These are phyloP conservation scores for Populus hybrid DNA, from an alignment of 441 rosid species.

Conservation along the genomic window DNA sequence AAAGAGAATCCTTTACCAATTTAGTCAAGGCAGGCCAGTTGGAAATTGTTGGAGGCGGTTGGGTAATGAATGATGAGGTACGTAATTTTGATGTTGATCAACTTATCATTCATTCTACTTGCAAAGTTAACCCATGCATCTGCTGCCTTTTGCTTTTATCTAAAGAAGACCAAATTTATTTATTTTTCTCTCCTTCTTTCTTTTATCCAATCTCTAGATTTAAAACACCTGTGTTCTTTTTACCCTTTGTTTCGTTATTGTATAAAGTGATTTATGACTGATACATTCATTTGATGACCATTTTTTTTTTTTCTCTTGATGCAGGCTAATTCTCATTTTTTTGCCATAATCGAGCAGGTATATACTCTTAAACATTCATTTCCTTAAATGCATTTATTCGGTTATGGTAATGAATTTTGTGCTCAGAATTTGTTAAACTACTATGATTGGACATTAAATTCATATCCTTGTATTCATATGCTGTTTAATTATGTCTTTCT, in stretches of 20 bases:
- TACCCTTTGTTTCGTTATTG: too few relatives aligned
- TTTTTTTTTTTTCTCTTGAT: conserved; percentile 20
- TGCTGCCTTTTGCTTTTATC: too few relatives aligned
- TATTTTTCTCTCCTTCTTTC: too few relatives aligned
- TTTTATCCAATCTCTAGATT: too few relatives aligned
- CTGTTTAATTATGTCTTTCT: conserved; percentile 14
- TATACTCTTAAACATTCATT: not conserved
- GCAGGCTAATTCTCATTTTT: conserved; percentile 98
- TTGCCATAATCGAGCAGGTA: conserved; percentile 96
- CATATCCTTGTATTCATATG: not conserved
- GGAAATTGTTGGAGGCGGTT: conserved; percentile 8
- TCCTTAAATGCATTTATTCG: not conserved
- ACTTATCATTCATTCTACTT: too few relatives aligned
- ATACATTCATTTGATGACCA: too few relatives aligned
- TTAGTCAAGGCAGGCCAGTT: too few relatives aligned
- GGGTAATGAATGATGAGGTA: conserved; percentile 99
- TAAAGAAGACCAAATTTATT: too few relatives aligned
- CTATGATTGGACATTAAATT: not conserved
- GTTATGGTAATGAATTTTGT: conserved; percentile 7
- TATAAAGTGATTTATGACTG: too few relatives aligned
- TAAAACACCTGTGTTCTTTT: too few relatives aligned
- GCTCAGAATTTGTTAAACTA: not conserved
- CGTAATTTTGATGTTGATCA: not conserved
- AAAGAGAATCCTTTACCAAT: too few relatives aligned
- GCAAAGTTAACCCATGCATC: too few relatives aligned